phyloP scores from a whole-genome alignment of 1,284 basidiomycete species.

The Puccinia polysora region DNA sequence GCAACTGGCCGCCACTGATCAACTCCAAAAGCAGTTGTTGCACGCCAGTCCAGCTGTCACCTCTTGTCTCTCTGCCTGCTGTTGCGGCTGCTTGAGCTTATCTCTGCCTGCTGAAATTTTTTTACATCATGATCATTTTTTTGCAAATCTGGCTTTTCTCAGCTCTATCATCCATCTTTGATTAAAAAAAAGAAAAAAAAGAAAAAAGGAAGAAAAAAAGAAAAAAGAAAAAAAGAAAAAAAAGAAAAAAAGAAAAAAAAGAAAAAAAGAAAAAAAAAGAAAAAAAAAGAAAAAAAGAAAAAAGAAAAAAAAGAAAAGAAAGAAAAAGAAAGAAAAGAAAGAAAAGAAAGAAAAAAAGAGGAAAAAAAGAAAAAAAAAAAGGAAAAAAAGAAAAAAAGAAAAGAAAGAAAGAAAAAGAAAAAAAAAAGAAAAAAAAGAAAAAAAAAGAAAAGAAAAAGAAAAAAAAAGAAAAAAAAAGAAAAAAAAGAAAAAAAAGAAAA shows the following conservation, averaged over 20 bases:
- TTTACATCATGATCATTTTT: too few relatives aligned
- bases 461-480: constrained; percentile 40
- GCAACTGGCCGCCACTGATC: too few relatives aligned
- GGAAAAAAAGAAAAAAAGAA: background rate
- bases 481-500: constrained; percentile 28
- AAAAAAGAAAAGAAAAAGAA: background rate
- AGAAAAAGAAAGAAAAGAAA: background rate
- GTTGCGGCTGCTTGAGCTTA: too few relatives aligned
- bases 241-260: background rate
- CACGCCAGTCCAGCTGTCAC: too few relatives aligned
- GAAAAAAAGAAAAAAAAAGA: background rate
- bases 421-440: background rate
- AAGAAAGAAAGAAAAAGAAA: background rate
- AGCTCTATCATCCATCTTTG: too few relatives aligned
- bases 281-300: background rate
- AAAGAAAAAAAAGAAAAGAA: background rate
- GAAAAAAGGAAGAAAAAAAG: background rate
- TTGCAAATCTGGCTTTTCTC: too few relatives aligned
- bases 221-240: background rate
- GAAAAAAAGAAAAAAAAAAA: background rate
- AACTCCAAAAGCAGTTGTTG: too few relatives aligned
- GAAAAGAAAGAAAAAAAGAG: background rate
- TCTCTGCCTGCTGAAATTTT: too few relatives aligned
- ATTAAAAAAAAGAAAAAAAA: too few relatives aligned
- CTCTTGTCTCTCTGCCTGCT: too few relatives aligned